phyloP scores from a whole-genome alignment of 73 alveolate species.

The Stentor roeselii region DNA sequence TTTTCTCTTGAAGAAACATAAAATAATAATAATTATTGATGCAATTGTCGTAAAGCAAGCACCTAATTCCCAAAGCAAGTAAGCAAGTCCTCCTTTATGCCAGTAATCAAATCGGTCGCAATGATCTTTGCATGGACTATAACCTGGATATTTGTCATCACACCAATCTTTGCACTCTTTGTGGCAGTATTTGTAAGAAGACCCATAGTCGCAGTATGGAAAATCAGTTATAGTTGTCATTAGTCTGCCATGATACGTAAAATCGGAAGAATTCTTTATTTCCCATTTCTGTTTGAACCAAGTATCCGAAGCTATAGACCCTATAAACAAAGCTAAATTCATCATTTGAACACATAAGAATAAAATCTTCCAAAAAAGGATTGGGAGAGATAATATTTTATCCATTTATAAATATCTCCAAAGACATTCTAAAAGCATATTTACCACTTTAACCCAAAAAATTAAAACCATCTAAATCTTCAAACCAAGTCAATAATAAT shows the following conservation, averaged over 20 bases:
- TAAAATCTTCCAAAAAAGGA: background rate
- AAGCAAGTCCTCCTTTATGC: too few relatives aligned
- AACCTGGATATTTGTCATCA: background rate
- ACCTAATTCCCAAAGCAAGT: background rate
- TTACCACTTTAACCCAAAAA: too few relatives aligned
- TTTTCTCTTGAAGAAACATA: background rate
- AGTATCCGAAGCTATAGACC: background rate
- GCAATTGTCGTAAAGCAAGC: background rate
- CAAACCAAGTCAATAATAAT: too few relatives aligned
- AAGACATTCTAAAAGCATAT: too few relatives aligned
- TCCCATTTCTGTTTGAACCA: background rate
- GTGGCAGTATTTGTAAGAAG: background rate
- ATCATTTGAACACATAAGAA: background rate
- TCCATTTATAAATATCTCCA: background rate
- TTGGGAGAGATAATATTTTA: background rate
- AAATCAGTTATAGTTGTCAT: background rate
- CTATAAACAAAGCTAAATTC: background rate
- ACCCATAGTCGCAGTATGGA: background rate
- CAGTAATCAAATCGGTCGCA: too few relatives aligned
- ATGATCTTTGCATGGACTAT: too few relatives aligned
- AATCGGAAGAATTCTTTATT: too few relatives aligned
- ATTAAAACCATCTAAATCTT: too few relatives aligned
- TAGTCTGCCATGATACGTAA: background rate
- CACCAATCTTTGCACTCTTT: background rate
- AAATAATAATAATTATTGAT: background rate